Percentiles rank a stretch among this genome's conserved stretches.
These are phyloP conservation scores for Candida glucosophila DNA, from an alignment of 1,139 yeast species.

Conservation along the genomic window DNA sequence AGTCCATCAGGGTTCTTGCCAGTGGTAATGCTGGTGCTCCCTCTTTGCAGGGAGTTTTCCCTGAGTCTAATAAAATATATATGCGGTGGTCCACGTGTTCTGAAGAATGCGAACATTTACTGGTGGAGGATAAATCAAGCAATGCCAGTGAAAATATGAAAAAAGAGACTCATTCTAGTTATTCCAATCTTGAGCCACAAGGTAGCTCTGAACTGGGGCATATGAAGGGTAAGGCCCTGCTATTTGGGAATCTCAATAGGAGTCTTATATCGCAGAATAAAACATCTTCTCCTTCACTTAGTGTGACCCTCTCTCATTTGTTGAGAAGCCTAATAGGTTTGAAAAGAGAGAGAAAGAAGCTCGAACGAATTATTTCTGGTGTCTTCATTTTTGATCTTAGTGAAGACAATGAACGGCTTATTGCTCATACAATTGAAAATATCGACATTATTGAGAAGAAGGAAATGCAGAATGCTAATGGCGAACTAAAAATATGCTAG, in stretches of 20 bases:
- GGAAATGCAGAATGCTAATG: conserved; percentile 21
- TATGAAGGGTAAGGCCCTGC: conserved; percentile 30
- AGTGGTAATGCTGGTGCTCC: conserved; percentile 10
- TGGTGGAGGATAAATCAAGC: conserved; percentile 8
- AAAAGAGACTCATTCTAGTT: too few relatives aligned
- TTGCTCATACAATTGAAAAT: conserved; percentile 72
- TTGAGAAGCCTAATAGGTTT: conserved; percentile 25
- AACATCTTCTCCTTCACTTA: conserved; percentile 12
- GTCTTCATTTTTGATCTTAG: conserved; percentile 69
- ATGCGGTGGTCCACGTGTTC: conserved; percentile 59
- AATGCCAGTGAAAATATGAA: conserved; percentile 3
- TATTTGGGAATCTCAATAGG: conserved; percentile 32
- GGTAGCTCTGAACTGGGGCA: too few relatives aligned
- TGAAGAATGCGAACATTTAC: conserved; percentile 41
- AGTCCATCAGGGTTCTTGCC: conserved; percentile 23
- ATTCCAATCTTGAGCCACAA: too few relatives aligned
- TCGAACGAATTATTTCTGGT: conserved; percentile 54
- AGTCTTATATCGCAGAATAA: conserved; percentile 23
- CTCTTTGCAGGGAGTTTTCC: conserved; percentile 18
- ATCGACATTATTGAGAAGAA: conserved; percentile 53
- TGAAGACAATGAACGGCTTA: conserved; percentile 44
- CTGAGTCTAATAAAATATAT: conserved; percentile 42
- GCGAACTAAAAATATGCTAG: conserved; percentile 23
- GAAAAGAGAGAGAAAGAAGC: conserved; percentile 20
- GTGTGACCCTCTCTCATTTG: conserved; percentile 17